Base-by-base conservation (phyloP, 257 asterid genomes). In the Nicotiana paniculata region DNA sequence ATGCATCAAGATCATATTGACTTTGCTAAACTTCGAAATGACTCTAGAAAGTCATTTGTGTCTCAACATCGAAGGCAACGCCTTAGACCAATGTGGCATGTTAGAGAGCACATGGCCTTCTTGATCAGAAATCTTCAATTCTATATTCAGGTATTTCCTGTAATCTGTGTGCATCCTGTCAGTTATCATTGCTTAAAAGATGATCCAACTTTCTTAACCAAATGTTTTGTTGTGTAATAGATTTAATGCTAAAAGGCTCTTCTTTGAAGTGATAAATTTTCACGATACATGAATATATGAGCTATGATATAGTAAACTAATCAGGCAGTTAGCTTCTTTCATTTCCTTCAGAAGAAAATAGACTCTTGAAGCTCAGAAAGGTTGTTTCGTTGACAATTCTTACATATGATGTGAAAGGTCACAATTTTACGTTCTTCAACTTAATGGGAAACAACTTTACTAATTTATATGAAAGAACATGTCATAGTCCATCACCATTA, bases 81-180 rank as follows among this genome's bases (percentile, higher is more conserved):
- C 58, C 91, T 90, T 88, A 92, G 90, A 84, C 97, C 97, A 65
- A 90, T 94, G 98, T 96, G 99, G 99, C 96, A 91, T 83, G 88
- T 93, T 83, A 90, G 98, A 90, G 99, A 96, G 86, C 98, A 95
- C 77, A 96, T 94, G 99, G 99, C 98, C 84, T 96, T 94, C 90
- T 88, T 96, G 88, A 95, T 96, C 80, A 90, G 98, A 85, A 96
- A 96, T 88, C 93, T 96, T 89, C 97, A 96, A 82, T 95, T 94
- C 80, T 95, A 96, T 86, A 93, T 96, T 82, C 98, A 94, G 98
- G 99, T 92, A 86, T 26, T 24, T 77, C 5, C 81, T 51, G 26
- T 39, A 74, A 62, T 80, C 64, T 65, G 6, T 43, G 62, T 21
- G 69, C 48, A 43, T 61, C 58, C 10, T 67, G 43, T 37, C 66